phyloP scores from a whole-genome alignment of 768 basidiomycete genomes.

The Rhodotorula diobovata region DNA sequence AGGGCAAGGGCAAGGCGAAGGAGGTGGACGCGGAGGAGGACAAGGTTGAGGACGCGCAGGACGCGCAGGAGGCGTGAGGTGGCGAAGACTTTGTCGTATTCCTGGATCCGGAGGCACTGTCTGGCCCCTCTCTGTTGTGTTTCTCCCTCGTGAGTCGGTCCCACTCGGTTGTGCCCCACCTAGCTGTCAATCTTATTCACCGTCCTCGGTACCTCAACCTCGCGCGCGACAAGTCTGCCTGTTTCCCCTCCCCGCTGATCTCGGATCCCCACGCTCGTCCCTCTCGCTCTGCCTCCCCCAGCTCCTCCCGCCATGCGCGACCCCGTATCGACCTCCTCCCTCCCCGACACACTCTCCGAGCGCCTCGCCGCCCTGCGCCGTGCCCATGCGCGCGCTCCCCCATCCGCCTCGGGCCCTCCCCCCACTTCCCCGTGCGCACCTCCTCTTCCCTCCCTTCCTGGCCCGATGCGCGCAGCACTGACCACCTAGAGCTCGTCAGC shows the following conservation, averaged over 20 bases:
- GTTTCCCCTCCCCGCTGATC: background rate
- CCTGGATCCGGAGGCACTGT: too few relatives aligned
- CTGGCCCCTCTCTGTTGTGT: too few relatives aligned
- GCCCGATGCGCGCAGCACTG: background rate
- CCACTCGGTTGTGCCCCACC: too few relatives aligned
- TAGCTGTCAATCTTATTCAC: too few relatives aligned
- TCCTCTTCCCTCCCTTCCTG: background rate
- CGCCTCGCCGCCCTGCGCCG: slow-evolving; percentile 7
- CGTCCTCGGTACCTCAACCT: too few relatives aligned
- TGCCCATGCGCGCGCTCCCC: background rate
- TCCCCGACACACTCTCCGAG: background rate
- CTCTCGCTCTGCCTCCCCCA: background rate
- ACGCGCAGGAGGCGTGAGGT: background rate
- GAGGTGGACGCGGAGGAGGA: background rate
- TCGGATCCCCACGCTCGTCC: background rate
- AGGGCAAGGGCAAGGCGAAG: slow-evolving; percentile 31
- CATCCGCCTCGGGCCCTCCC: background rate
- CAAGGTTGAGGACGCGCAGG: background rate
- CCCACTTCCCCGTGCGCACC: background rate
- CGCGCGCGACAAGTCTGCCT: too few relatives aligned
- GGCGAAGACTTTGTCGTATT: background rate
- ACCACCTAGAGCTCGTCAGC: background rate
- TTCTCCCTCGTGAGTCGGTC: too few relatives aligned
- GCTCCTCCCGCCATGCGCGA: background rate
- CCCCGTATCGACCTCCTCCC: background rate